Conservation (phyloP, 495 filamentous ascomycete genomes). For the Talaromyces adpressus region DNA sequence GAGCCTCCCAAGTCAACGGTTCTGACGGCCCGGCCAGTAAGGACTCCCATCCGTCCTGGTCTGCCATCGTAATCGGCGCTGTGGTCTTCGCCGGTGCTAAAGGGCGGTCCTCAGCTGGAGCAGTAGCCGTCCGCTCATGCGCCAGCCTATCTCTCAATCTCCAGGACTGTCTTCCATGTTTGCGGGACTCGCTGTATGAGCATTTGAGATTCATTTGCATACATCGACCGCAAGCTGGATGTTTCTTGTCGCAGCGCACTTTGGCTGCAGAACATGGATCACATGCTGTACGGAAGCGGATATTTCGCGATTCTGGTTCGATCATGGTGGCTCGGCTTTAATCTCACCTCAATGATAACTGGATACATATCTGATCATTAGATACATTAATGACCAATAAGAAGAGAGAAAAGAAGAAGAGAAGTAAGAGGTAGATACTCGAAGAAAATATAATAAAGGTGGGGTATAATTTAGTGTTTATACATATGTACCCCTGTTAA, state of each 20-base stretch:
- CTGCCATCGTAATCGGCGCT: background rate
- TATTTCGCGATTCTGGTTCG: background rate
- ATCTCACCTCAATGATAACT: background rate
- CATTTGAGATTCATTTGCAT: background rate
- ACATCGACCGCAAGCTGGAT: background rate
- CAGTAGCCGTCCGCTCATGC: background rate
- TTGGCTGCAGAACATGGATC: constrained; percentile 1
- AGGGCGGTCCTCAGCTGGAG: background rate
- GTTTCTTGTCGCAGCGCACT: constrained; percentile 5
- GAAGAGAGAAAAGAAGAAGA: too few species aligned
- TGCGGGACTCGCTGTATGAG: constrained; percentile 1
- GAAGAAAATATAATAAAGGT: too few species aligned
- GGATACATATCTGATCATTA: too few species aligned
- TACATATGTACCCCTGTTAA: too few species aligned
- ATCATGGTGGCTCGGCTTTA: background rate
- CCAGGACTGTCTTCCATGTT: background rate
- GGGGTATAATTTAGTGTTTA: too few species aligned
- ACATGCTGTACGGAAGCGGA: constrained; percentile 2
- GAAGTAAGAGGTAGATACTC: too few species aligned
- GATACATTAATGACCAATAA: too few species aligned
- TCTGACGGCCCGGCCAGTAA: background rate
- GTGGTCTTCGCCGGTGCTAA: background rate
- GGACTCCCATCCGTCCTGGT: background rate
- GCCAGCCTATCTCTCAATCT: background rate
- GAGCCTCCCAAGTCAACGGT: background rate